Conservation (phyloP, 2,329 filamentous ascomycete species). For the Trichophaea hybrida region DNA sequence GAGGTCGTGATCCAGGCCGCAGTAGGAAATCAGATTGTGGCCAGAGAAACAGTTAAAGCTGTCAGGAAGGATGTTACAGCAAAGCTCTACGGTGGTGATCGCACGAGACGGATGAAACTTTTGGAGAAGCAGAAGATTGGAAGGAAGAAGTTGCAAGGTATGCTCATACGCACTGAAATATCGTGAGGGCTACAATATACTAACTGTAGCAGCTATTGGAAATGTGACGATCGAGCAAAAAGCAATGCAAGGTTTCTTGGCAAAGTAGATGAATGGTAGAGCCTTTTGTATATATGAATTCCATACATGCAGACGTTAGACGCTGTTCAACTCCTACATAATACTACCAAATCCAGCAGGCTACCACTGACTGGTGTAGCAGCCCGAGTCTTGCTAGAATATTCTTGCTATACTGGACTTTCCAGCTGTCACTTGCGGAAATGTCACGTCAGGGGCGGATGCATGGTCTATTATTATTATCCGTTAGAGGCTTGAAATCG, state of each 20-base stretch:
- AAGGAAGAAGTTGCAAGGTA: constrained; percentile 59
- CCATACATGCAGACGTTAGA: neutral
- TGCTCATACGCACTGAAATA: neutral
- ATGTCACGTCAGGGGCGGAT: too few species aligned
- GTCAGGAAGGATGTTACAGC: constrained; percentile 67
- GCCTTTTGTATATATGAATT: neutral
- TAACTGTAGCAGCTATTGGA: constrained; percentile 38
- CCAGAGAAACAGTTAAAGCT: constrained; percentile 87
- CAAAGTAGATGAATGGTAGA: constrained; percentile 43
- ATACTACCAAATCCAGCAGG: too few species aligned
- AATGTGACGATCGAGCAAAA: constrained; percentile 95
- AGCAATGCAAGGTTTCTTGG: constrained; percentile 84
- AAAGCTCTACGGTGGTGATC: constrained; percentile 84
- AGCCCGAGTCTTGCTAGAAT: too few species aligned
- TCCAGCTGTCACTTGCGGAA: too few species aligned
- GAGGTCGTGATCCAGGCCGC: constrained; percentile 91
- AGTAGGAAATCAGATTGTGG: constrained; percentile 67
- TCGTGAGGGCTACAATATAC: constrained; percentile 1
- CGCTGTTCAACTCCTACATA: too few species aligned
- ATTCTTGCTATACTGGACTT: too few species aligned
- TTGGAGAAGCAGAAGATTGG: constrained; percentile 96
- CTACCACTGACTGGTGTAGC: too few species aligned
- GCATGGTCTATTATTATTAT: too few species aligned
- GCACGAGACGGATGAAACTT: constrained; percentile 67
- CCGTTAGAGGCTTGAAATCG: too few species aligned